These are phyloP conservation scores for Boletellus ananas DNA, from an alignment of 768 basidiomycete genomes.

Conservation along the genomic window DNA sequence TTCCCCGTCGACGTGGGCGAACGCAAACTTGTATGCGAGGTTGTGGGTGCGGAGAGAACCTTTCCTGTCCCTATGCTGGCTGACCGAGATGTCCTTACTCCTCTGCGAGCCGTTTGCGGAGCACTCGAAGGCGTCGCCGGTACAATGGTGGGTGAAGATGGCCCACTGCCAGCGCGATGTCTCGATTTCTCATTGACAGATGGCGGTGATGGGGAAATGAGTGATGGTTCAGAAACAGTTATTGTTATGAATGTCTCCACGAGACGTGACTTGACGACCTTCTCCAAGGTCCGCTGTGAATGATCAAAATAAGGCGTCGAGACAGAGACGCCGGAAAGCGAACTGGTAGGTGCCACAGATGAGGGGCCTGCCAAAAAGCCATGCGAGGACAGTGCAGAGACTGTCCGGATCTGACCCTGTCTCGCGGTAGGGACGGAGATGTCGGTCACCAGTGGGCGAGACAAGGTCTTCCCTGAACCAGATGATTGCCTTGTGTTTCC, in stretches of 20 bases:
- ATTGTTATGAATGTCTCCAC: conserved; percentile 76
- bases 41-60: conserved; percentile 4
- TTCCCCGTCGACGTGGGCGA: conserved; percentile 15
- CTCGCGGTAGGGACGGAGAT: conserved; percentile 32
- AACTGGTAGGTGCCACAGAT: conserved; percentile 2
- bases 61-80: conserved; percentile 18
- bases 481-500: conserved; percentile 12
- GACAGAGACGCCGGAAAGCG: conserved; percentile 18
- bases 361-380: conserved; percentile 7
- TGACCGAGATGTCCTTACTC: conserved; percentile 10
- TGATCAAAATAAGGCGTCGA: conserved; percentile 48
- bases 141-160: conserved; percentile 8
- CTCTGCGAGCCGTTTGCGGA: conserved; percentile 14
- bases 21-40: conserved; percentile 9
- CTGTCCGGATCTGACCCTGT: conserved; percentile 44
- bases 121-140: neutral
- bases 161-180: conserved; percentile 26
- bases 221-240: conserved; percentile 34
- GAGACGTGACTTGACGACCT: conserved; percentile 64
- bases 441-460: conserved; percentile 17
- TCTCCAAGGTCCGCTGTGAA: conserved; percentile 68
- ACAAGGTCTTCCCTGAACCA: conserved; percentile 5
- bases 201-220: conserved; percentile 25
- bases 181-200: conserved; percentile 21
- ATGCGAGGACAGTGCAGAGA: conserved; percentile 49